phyloP scores from a whole-genome alignment of 2,329 filamentous ascomycete species.

The Colletotrichum nymphaeae region DNA sequence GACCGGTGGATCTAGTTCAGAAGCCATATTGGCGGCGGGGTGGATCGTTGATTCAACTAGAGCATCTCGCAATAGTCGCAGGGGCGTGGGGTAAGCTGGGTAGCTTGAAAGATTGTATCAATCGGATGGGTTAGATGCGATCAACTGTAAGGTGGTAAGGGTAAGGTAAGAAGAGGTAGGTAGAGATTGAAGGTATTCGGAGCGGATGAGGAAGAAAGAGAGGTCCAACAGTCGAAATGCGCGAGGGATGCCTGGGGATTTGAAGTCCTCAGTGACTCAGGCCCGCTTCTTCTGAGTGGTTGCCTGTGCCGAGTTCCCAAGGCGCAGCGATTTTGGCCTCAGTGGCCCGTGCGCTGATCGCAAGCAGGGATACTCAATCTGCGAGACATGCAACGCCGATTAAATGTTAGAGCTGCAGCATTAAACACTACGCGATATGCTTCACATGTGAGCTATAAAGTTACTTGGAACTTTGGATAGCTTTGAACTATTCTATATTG shows the following conservation, averaged over 20 bases:
- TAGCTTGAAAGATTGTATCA: slow-evolving; percentile 4
- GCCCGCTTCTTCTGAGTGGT: slow-evolving; percentile 12
- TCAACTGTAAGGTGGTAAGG: not conserved
- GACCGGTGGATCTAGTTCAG: slow-evolving; percentile 9
- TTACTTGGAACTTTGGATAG: too few relatives aligned
- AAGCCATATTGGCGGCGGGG: slow-evolving; percentile 21
- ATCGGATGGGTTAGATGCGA: not conserved
- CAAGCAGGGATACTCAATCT: not conserved
- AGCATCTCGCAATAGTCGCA: slow-evolving; percentile 19
- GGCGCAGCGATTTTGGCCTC: slow-evolving; percentile 36
- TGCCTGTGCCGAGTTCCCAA: slow-evolving; percentile 16
- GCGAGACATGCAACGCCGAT: not conserved
- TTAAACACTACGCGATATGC: not conserved
- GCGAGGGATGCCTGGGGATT: slow-evolving; percentile 36
- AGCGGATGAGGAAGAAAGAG: slow-evolving; percentile 28
- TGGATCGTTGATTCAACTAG: slow-evolving; percentile 24
- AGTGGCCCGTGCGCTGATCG: slow-evolving; percentile 27
- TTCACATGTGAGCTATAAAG: not conserved
- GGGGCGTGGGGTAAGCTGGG: not conserved
- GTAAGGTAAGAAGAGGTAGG: slow-evolving; percentile 5
- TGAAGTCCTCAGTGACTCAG: slow-evolving; percentile 29
- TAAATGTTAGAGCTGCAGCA: slow-evolving; percentile 18
- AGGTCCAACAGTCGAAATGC: not conserved
- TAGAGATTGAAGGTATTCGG: slow-evolving; percentile 17
- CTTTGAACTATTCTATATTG: too few relatives aligned